Evolutionary conservation across 306 rosid genomes (phyloP).

Genomic region (Benincasa hispida): DNA sequence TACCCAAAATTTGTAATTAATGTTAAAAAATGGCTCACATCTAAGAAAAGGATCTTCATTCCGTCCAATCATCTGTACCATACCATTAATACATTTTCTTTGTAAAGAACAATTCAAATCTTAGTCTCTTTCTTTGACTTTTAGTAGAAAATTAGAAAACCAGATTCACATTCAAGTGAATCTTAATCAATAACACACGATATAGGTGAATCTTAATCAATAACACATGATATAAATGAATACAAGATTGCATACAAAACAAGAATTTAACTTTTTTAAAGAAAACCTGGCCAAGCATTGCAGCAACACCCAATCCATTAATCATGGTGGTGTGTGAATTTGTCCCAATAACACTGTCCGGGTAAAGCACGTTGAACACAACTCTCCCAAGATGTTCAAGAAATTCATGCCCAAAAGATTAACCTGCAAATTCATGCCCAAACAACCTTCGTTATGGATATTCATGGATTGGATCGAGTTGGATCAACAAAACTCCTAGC

Average conservation of each 20-base stretch:
- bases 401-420: conserved; percentile 20
- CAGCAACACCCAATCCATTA: conserved; percentile 88
- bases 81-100: background rate
- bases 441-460: background rate
- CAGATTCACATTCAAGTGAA: background rate
- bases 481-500: background rate
- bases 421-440: conserved; percentile 35
- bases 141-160: background rate
- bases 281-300: conserved; percentile 92
- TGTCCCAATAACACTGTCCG: conserved; percentile 86
- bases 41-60: background rate
- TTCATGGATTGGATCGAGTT: background rate
- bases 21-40: background rate
- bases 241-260: background rate
- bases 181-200: background rate
- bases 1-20: background rate
- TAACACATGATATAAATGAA: background rate
- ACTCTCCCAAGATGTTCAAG: conserved; percentile 91
- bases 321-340: conserved; percentile 95
- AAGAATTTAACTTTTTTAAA: no score
- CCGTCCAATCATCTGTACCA: background rate
- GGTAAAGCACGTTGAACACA: conserved; percentile 79
- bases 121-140: background rate
- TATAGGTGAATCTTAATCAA: no score
- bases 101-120: background rate